Base-by-base conservation (phyloP, 2,329 filamentous ascomycete species). In the Chrysoporthe cubensis region DNA sequence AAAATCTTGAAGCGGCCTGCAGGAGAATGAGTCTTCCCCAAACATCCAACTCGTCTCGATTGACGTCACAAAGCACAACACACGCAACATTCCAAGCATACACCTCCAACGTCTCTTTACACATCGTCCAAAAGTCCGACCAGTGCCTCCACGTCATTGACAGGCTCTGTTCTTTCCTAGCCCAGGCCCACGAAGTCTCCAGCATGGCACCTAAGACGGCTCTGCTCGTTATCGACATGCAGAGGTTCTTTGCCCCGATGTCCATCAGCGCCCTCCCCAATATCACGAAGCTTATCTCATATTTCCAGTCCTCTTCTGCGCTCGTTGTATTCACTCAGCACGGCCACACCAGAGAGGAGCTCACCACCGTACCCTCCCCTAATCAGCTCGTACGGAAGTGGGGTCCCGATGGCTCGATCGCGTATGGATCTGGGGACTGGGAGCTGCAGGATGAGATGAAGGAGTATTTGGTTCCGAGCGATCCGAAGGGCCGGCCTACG, bases 141-240 rank as follows among this genome's bases (percentile, higher is more conserved):
- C 2, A 34, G 13, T 16, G 9, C 11, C 11, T 54, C 8, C 3
- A 16, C 32, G 32, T 54, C 3, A 32, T 16, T 32, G 50, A 32
- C 5, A 54, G 16, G 32, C 16, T 34, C 4, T 14, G 14, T 54
- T 8, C 1, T 42, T 5, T 9, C 16, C 13, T 26, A 57, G n/a
- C 13, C 37, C 9, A 11, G 16, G 14, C 37, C 21, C 42, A 26
- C 7, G 26, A 46, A 8, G 34, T 2, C 18, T 43, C 11, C 26
- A 48, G 16, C 14, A 65, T 65, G 62, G 16, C 60, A 11, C 8
- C 54, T 67, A 74, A 74, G 48, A 78, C 79, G 8, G 79, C 77
- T 9, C 75, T 81, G 37, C 75, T 81, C 3, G 73, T 80, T 11
- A 73, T 81, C 67, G 80, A 81, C 72, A 80, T 81, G 78, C 79